A percentile compares a stretch with the other conserved stretches of the same genome.
Evolutionary conservation across 2,329 filamentous ascomycete species (phyloP).

Genomic region (Amylocarpus encephaloides): DNA sequence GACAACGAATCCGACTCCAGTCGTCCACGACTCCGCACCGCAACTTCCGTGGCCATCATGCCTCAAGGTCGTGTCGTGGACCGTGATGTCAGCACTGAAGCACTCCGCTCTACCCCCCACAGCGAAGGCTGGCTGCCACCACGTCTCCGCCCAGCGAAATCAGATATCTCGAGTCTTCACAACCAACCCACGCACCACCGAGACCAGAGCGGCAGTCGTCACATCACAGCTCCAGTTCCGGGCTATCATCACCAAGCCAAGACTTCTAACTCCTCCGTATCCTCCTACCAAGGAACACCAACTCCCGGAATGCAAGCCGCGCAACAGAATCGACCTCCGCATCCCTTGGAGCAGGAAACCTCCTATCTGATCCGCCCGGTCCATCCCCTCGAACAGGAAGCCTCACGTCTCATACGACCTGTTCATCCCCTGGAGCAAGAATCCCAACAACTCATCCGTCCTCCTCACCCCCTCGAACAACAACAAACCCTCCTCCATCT

Average conservation of each 20-base stretch:
- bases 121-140: conserved; percentile 2
- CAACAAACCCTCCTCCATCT: not conserved
- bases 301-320: not conserved
- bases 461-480: not conserved
- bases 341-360: not conserved
- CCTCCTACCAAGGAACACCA: not conserved
- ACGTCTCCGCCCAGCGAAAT: not conserved
- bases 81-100: not conserved
- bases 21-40: not conserved
- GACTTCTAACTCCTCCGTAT: conserved; percentile 1
- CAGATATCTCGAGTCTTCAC: not conserved
- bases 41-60: not conserved
- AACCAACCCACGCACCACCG: not conserved
- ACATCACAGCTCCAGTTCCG: not conserved
- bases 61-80: not conserved
- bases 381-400: too few relatives aligned
- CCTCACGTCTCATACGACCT: too few relatives aligned
- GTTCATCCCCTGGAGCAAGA: too few relatives aligned
- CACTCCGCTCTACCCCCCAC: not conserved
- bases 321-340: not conserved
- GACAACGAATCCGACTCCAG: not conserved
- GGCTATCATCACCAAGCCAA: not conserved
- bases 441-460: not conserved
- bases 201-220: not conserved
- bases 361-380: too few relatives aligned